A percentile compares a stretch with the other conserved stretches of the same genome.
Conservation (phyloP, 2,329 filamentous ascomycete species). For the Metarhizium rileyi region DNA sequence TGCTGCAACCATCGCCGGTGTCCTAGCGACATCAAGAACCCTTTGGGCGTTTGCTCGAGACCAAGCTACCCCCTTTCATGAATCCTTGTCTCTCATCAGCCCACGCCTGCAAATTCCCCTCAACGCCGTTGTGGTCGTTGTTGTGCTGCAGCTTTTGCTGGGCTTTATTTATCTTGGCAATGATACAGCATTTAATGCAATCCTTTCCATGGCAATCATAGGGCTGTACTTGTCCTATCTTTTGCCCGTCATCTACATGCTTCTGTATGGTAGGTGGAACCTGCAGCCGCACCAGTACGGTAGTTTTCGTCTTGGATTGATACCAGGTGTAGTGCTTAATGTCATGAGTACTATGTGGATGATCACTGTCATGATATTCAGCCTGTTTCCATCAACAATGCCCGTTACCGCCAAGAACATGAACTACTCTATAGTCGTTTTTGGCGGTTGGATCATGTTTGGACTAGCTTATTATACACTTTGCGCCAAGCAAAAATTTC, state of each 20-base stretch:
- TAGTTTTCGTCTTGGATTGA: slow-evolving; percentile 20
- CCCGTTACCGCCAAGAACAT: slow-evolving; percentile 33
- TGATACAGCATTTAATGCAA: slow-evolving; percentile 29
- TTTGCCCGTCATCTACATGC: slow-evolving; percentile 27
- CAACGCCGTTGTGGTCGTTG: slow-evolving; percentile 16
- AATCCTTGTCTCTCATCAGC: slow-evolving; percentile 25
- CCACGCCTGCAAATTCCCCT: slow-evolving; percentile 23
- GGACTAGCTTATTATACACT: slow-evolving; percentile 24
- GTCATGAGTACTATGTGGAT: slow-evolving; percentile 33
- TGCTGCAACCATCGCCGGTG: slow-evolving; percentile 21
- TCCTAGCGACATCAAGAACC: slow-evolving; percentile 26
- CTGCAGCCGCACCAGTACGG: slow-evolving; percentile 12
- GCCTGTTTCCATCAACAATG: slow-evolving; percentile 31
- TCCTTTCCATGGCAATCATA: slow-evolving; percentile 31
- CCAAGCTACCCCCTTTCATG: slow-evolving; percentile 24
- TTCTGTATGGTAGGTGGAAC: slow-evolving; percentile 23
- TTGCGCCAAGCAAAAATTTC: slow-evolving; percentile 15
- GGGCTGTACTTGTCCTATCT: slow-evolving; percentile 34
- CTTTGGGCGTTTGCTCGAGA: slow-evolving; percentile 31
- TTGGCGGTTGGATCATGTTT: slow-evolving; percentile 28
- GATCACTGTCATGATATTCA: slow-evolving; percentile 32
- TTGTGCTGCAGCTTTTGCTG: slow-evolving; percentile 18
- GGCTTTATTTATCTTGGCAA: slow-evolving; percentile 32
- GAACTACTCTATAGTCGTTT: slow-evolving; percentile 36
- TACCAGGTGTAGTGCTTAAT: slow-evolving; percentile 27